Percentiles rank a stretch among this genome's conserved stretches.
Conservation (phyloP, 1,284 basidiomycete genomes). For the Ganoderma multipileum region DNA sequence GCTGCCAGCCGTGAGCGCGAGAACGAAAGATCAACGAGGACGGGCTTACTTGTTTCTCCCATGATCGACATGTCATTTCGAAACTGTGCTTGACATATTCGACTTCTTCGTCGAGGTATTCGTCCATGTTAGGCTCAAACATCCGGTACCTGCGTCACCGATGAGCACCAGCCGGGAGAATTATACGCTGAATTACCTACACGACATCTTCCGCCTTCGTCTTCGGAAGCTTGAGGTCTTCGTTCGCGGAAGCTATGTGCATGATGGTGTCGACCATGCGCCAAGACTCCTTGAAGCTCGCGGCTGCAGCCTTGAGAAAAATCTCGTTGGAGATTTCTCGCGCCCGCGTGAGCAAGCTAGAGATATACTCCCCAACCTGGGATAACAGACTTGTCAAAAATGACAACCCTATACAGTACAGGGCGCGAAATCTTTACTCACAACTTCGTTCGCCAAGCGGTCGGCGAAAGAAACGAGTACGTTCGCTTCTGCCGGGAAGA, state of each 20-base stretch:
- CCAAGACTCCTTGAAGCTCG: constrained; percentile 89
- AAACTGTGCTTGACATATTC: constrained; percentile 82
- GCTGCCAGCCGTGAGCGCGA: constrained; percentile 21
- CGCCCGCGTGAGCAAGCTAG: constrained; percentile 78
- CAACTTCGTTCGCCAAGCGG: constrained; percentile 79
- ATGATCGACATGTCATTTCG: constrained; percentile 78
- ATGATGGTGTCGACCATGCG: constrained; percentile 84
- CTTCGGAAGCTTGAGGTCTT: constrained; percentile 35
- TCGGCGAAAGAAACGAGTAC: constrained; percentile 82
- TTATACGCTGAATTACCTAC: constrained; percentile 48
- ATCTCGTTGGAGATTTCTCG: constrained; percentile 76
- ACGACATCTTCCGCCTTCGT: constrained; percentile 82
- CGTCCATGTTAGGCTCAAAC: constrained; percentile 96
- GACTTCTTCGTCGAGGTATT: constrained; percentile 94
- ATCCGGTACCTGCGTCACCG: constrained; percentile 74
- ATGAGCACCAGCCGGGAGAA: background rate
- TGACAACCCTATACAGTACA: background rate
- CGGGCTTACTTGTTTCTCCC: constrained; percentile 72
- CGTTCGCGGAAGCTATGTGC: constrained; percentile 48
- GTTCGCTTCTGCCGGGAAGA: constrained; percentile 83
- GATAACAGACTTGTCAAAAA: background rate
- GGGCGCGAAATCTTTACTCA: constrained; percentile 43
- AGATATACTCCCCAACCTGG: constrained; percentile 89
- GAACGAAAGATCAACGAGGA: background rate
- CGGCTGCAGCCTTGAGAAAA: constrained; percentile 88